Evolutionary conservation across 306 rosid species (phyloP).

Genomic region (Begonia fuchsioides): DNA sequence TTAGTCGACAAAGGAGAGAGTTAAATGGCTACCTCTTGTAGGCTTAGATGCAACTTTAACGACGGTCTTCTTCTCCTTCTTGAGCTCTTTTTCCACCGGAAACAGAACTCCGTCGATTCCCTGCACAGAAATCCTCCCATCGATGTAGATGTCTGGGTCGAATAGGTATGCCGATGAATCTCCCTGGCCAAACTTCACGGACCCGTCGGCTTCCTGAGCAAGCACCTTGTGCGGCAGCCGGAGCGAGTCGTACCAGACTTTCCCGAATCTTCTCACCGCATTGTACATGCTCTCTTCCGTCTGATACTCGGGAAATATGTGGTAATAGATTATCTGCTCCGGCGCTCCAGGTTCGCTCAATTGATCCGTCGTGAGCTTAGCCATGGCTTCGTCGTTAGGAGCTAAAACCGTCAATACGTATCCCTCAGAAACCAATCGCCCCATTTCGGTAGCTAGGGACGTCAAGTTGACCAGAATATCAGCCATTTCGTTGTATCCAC

Average conservation of each 20-base stretch:
- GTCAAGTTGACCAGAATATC: background rate
- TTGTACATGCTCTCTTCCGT: constrained; percentile 2
- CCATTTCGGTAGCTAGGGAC: constrained; percentile 1
- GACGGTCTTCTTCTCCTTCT: background rate
- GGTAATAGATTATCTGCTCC: background rate
- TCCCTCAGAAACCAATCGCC: background rate
- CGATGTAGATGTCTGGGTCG: background rate
- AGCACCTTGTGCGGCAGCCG: background rate
- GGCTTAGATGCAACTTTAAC: background rate
- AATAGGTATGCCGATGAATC: background rate
- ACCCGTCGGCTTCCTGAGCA: constrained; percentile 1
- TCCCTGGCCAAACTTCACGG: background rate
- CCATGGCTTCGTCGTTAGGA: constrained; percentile 1
- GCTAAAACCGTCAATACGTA: constrained; percentile 1
- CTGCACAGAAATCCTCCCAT: background rate
- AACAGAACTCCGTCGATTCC: background rate
- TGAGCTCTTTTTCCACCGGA: background rate
- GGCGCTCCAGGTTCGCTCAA: background rate
- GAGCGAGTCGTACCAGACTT: background rate
- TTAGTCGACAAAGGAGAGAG: background rate
- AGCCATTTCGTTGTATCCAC: constrained; percentile 1
- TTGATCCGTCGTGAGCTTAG: constrained; percentile 1
- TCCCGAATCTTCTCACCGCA: constrained; percentile 1
- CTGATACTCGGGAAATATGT: background rate
- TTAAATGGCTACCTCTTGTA: background rate